phyloP scores from a whole-genome alignment of 129 eudicot species.

The Helichrysum umbraculigerum region DNA sequence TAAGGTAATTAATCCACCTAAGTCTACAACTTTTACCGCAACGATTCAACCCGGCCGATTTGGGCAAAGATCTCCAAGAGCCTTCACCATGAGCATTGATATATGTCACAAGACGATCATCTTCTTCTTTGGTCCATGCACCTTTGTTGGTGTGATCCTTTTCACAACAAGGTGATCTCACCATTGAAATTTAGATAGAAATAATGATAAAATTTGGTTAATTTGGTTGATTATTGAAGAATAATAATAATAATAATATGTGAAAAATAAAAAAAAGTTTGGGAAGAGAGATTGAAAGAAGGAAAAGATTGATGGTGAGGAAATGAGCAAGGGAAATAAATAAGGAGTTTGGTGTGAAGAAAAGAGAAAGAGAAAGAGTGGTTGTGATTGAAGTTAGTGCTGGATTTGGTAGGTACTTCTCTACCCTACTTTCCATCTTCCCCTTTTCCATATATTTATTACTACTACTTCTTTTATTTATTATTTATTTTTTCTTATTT shows the following conservation, averaged over 20 bases:
- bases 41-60: conserved; percentile 62
- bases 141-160: conserved; percentile 87
- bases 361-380: conserved; percentile 47
- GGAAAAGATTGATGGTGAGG: conserved; percentile 27
- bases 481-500: not conserved
- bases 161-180: conserved; percentile 79
- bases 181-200: conserved; percentile 39
- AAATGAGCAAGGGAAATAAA: conserved; percentile 54
- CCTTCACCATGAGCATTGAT: conserved; percentile 74
- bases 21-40: conserved; percentile 78
- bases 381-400: conserved; percentile 70
- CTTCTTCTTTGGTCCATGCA: conserved; percentile 92
- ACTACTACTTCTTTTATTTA: not conserved
- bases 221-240: not conserved
- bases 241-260: not conserved
- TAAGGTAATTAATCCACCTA: conserved; percentile 70
- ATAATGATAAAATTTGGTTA: not conserved
- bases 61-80: conserved; percentile 71
- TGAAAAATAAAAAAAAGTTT: not conserved
- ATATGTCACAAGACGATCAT: conserved; percentile 60
- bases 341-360: conserved; percentile 35
- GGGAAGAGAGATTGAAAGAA: not conserved
- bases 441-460: conserved; percentile 30
- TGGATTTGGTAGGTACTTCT: conserved; percentile 70
- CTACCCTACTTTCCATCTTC: conserved; percentile 48